Percentiles rank a stretch among this genome's conserved stretches.
Conservation (phyloP, 1,139 yeast species). For the Candida sanyaensis region DNA sequence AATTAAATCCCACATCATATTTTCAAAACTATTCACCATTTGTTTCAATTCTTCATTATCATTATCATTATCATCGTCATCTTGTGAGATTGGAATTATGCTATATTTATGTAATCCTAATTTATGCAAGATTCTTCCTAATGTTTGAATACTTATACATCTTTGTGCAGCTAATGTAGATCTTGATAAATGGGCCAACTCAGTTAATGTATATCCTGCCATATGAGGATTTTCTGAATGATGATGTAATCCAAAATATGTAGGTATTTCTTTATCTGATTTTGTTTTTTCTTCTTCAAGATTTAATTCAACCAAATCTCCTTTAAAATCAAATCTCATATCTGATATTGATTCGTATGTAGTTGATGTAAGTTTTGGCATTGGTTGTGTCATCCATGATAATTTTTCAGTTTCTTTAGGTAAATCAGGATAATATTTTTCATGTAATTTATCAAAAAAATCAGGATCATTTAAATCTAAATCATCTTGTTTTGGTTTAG, state of each 20-base stretch:
- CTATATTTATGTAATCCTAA: constrained; percentile 65
- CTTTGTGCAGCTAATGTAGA: constrained; percentile 85
- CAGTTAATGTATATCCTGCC: constrained; percentile 90
- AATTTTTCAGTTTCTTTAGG: constrained; percentile 81
- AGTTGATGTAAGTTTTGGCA: constrained; percentile 45
- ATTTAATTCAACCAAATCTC: constrained; percentile 58
- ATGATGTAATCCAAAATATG: constrained; percentile 80
- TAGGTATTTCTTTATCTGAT: constrained; percentile 39
- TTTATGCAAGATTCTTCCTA: constrained; percentile 85
- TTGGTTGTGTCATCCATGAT: constrained; percentile 85
- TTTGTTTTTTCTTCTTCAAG: constrained; percentile 9
- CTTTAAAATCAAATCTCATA: constrained; percentile 86
- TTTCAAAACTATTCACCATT: constrained; percentile 53
- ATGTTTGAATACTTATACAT: constrained; percentile 78
- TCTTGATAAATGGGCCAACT: constrained; percentile 75
- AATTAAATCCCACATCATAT: constrained; percentile 74
- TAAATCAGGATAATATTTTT: constrained; percentile 84
- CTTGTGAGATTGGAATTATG: constrained; percentile 41
- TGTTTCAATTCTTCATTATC: constrained; percentile 35
- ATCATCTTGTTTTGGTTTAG: constrained; percentile 45
- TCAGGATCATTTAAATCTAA: constrained; percentile 73
- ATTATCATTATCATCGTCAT: constrained; percentile 31
- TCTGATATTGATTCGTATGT: constrained; percentile 66
- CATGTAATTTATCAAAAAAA: constrained; percentile 76
- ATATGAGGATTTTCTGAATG: constrained; percentile 86